Conservation (phyloP, 108 stramenopile genomes). For the Chaetoceros tenuissimus region DNA sequence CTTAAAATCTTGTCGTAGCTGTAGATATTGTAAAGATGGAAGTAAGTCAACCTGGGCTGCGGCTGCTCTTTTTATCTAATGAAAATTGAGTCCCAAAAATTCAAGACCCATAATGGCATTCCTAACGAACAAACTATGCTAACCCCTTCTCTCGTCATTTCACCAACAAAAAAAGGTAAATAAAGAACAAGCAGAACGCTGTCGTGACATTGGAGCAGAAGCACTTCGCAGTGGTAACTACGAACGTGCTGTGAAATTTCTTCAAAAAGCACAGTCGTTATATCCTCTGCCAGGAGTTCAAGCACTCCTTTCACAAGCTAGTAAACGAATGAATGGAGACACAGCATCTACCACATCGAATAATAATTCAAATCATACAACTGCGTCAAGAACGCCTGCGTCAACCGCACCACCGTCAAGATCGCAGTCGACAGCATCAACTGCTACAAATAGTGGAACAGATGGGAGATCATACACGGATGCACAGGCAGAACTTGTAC, state of each 20-base stretch:
- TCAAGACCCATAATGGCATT: no score
- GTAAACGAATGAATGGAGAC: constrained; percentile 4
- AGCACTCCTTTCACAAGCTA: constrained; percentile 56
- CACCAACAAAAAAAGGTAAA: constrained; percentile 41
- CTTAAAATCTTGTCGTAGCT: no score
- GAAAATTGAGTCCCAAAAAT: no score
- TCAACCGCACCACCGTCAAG: constrained; percentile 8
- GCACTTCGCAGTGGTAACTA: constrained; percentile 55
- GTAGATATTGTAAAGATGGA: no score
- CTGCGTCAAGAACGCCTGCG: not conserved
- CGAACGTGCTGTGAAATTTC: constrained; percentile 79
- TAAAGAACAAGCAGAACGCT: constrained; percentile 70
- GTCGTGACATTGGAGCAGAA: constrained; percentile 62
- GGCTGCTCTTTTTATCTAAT: no score
- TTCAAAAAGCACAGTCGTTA: constrained; percentile 75
- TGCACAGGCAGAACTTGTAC: constrained; percentile 55
- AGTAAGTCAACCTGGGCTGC: no score
- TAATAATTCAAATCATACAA: constrained; percentile 8
- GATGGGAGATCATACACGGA: constrained; percentile 65
- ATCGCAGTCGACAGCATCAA: constrained; percentile 13
- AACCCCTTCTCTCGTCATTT: no score
- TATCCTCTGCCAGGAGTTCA: constrained; percentile 90
- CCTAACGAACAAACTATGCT: no score
- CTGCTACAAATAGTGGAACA: constrained; percentile 15
- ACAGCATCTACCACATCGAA: not conserved